These are phyloP conservation scores for Ajuga reptans DNA, from an alignment of 305 asterid genomes.

Conservation along the genomic window DNA sequence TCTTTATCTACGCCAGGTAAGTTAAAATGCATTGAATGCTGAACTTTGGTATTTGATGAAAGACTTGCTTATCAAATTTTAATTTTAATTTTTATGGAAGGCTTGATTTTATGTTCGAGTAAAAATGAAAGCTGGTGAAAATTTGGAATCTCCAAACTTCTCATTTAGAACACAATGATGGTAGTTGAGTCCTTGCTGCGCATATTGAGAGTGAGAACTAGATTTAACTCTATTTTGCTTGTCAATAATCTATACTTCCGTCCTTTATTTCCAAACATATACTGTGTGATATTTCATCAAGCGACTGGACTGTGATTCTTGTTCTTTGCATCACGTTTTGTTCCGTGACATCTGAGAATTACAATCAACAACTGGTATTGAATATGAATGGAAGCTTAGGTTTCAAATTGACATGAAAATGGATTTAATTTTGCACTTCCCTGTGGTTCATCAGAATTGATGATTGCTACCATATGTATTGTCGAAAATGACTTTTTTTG, in stretches of 20 bases:
- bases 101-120: background rate
- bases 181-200: background rate
- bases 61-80: too few relatives aligned
- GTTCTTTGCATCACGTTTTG: background rate
- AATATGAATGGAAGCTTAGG: background rate
- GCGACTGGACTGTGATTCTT: background rate
- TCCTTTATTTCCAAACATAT: background rate
- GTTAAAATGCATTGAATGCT: conserved; percentile 21
- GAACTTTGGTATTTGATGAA: background rate
- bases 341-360: background rate
- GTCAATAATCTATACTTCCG: background rate
- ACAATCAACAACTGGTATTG: background rate
- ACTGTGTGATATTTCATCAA: background rate
- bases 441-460: background rate
- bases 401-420: background rate
- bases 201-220: background rate
- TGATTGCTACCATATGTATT: background rate
- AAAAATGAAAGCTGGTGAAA: background rate
- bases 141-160: background rate
- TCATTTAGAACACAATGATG: background rate
- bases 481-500: background rate
- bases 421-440: background rate
- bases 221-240: background rate
- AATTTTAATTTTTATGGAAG: too few relatives aligned
- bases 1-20: conserved; percentile 66